Evolutionary conservation across 768 basidiomycete genomes (phyloP), one percentile per base, ranked within the genome.

Genomic region (Trametes coccinea): DNA sequence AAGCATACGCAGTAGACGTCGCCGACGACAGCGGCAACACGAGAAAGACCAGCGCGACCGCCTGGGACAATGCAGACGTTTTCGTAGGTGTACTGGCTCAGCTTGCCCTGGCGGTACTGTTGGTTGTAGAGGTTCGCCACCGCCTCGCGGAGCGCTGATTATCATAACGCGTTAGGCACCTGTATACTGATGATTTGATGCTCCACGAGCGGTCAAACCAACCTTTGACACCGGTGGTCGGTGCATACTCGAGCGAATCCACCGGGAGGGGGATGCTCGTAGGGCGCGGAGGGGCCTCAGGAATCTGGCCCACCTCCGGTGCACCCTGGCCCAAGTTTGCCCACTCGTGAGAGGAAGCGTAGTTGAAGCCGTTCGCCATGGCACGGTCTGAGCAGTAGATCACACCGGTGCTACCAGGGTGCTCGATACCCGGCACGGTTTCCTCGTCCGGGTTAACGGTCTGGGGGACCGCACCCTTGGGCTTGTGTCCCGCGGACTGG

Each of bases 1-100:
- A 22, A 2, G 56, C 62, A 31, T 47, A 64, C 61, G 55, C 87
- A 88, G 66, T 92, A 93, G 53, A 95, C 92, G 70, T 95, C 92
- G 45, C 92, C 88, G 59, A 98, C 84, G 52, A 98, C 95, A 14
- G 95, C 92, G 13, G 95, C 94, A 27, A 98, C 83, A 61, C 95
- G 87, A 31, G 92, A 91, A 63, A 98, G 81, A 10, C 95, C 95
- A 2, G 95, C 81, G 56, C 93, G 87, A 14, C 95, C 95, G 46
- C 95, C 95, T 11, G 95, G 95, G 0, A 97, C 95, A 67, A 98
- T 96, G 69, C 92, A 94, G 11, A 93, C 89, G 69, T 98, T 98
- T 75, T 95, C 93, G 66, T 80, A 90, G 1, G 93, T 95, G 72
- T 97, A 98, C 66, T 95, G 82, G 66, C 90, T 93, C 7, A 73